phyloP scores from a whole-genome alignment of 2,329 filamentous ascomycete species.

The Arthroderma sp. region DNA sequence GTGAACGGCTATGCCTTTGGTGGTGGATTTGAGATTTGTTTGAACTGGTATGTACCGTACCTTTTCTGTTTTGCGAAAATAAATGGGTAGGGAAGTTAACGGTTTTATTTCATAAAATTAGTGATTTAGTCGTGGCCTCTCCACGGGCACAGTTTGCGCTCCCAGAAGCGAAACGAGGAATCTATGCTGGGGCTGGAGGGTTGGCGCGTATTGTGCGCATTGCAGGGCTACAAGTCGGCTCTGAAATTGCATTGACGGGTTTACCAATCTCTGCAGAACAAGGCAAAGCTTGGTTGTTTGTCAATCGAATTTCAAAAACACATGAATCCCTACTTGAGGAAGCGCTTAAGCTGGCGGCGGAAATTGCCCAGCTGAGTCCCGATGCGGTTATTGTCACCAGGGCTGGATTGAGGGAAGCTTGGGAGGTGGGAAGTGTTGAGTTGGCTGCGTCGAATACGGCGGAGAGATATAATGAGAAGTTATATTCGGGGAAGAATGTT shows the following conservation, averaged over 20 bases:
- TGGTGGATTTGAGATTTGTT: constrained; percentile 70
- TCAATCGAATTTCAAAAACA: constrained; percentile 50
- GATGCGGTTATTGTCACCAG: constrained; percentile 61
- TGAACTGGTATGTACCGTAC: constrained; percentile 57
- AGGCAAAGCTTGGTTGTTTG: constrained; percentile 49
- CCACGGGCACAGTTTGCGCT: constrained; percentile 49
- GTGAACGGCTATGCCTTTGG: constrained; percentile 67
- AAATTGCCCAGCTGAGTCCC: constrained; percentile 52
- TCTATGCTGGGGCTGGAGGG: constrained; percentile 58
- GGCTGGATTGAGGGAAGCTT: constrained; percentile 55
- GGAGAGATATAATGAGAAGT: constrained; percentile 65
- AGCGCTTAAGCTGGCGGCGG: constrained; percentile 47
- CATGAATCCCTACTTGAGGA: constrained; percentile 69
- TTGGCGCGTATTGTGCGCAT: constrained; percentile 53
- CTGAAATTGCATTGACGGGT: constrained; percentile 58
- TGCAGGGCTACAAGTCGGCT: constrained; percentile 55
- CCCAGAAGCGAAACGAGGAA: constrained; percentile 57
- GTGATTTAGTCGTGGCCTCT: constrained; percentile 54
- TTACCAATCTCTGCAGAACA: constrained; percentile 45
- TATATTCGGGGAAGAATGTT: constrained; percentile 71
- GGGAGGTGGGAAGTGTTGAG: constrained; percentile 53
- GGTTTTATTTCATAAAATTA: constrained; percentile 38
- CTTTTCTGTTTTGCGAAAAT: not conserved
- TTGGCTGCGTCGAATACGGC: constrained; percentile 65
- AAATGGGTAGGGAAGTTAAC: not conserved